Evolutionary conservation across 2,329 filamentous ascomycete species (phyloP), one percentile per base, ranked within the genome.

Genomic region (Pyrenochaeta sp.): DNA sequence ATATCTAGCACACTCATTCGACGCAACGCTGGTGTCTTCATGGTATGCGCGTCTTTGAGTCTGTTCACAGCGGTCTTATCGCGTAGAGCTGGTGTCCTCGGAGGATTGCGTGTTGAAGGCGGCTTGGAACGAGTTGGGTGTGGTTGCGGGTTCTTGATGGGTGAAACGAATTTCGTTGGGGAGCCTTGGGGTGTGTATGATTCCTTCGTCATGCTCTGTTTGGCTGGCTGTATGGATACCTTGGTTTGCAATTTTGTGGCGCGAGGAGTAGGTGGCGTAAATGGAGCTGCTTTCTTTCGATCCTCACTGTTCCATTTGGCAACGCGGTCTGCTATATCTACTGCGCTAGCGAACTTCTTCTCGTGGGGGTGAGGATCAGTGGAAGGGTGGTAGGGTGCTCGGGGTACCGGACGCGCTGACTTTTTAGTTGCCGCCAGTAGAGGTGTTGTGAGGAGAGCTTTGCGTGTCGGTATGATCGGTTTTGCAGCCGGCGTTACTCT

Each of bases 271-370:
- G 39, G 15, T 22, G 40, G 27, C 15, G 7, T 28, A 1, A 34
- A n/a, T 6, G 5, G 13, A 44, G 42, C 24, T 5, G 56, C 22
- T 7, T 46, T 59, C 32, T 58, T 47, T 9, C 48, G 25, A 13
- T 59, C 53, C 19, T 59, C 59, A 13, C 24, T 54, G 15, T 68
- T 59, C 66, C 66, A 69, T 43, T 50, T n/a, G 1, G 56, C 54
- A 6, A 70, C 46, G 13, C 59, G 61, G 3, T 46, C 52, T 5
- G 62, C 63, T 13, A 69, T 67, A 1, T 59, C 62, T 22, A 54
- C 45, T 1, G 64, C 65, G 37, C 61, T 62, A 1, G 53, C 64
- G 12, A 66, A 51, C 24, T 54, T 54, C 24, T 61, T 39, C 25
- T 58, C 27, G 9, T 44, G 37, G 7, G 54, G 47, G 39, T 55